Base-by-base conservation (phyloP, 306 rosid genomes). In the Acacia crassicarpa region DNA sequence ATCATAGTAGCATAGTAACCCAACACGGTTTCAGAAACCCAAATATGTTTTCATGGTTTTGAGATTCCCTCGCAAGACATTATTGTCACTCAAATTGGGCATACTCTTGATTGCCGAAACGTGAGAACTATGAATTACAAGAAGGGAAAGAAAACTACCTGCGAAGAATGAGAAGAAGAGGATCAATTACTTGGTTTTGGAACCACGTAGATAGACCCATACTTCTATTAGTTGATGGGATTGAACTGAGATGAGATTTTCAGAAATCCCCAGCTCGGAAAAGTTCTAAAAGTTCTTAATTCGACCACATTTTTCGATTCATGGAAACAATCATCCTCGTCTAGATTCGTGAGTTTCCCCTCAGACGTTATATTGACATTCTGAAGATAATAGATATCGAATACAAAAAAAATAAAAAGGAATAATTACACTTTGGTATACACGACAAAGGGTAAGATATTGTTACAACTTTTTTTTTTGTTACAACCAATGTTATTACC, bases 111-210 rank as follows among this genome's bases (percentile, higher is more conserved):
- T 20, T 15, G 43, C 33, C 3, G 76, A 45, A 22, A 70, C 48
- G 74, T 69, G 38, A 44, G 38, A 23, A 45, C 12, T 45, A 3
- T 44, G 38, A 23, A 71, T 19, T 72, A 43, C 58, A 15, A 45
- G 19, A 3, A 7, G 77, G 44, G 17, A 48, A 78, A 75, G 74
- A 16, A 40, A 69, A 62, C 25, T 59, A 91, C 95, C 90, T 84
- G 74, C 82, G 90, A 72, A 92, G 89, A 83, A 92, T 90, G 67
- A 83, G 90, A 74, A 81, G 53, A 46, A 90, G 88, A 72, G 97
- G 94, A 87, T 90, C 91, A 6, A 82, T 83, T 70, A 92, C 46
- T 80, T 90, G 88, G 66, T 54, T 82, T 44, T 83, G 87, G 56
- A 92, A 81, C 97, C 97, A 92, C 62, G 65, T 56, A 58, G 77